Base-by-base conservation (phyloP, 1,284 basidiomycete species). In the Pseudozyma tsukubaensis region DNA sequence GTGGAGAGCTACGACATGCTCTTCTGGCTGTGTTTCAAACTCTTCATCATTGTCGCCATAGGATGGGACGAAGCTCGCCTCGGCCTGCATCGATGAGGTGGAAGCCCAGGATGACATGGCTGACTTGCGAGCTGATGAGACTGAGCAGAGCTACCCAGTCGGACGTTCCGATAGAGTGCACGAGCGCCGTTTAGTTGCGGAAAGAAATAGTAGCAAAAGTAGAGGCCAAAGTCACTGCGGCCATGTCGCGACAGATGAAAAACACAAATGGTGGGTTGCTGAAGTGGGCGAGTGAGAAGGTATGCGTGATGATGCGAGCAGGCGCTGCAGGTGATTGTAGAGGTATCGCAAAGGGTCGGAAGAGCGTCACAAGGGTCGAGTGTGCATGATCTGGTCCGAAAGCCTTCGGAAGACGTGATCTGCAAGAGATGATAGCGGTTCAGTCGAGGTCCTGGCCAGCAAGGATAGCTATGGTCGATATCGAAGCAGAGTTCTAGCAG, bases 1-100 rank as follows among this genome's bases (percentile, higher is more conserved):
- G 63, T 85, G 85, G 1, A 86, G 77, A 3, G 85, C 85, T 14
- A 85, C 80, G 39, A 84, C 85, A 64, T 79, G 80, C 39, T 83
- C 83, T 39, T 79, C 77, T n/a, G 70, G 48, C 47, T 70, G 71
- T 0, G 51, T 13, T 14, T 61, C 64, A 39, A 53, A 57, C n/a
- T 69, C 50, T 37, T 64, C 56, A 18, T 62, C 52, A 36, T 72
- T 45, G 43, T 53, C 49, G 8, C 40, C 52, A 9, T 62, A 36
- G 29, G 59, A 36, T 3, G 59, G 50, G 4, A 56, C 40, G 35
- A 56, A 52, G 59, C 65, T 67, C 39, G 67, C 44, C 2, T 54
- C 57, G 36, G 57, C 39, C 3, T 64, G 61, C 10, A 48, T 29
- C 32, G 62, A 60, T 13, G 68, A 65, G 4, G 61, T 44, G 16